A percentile compares a stretch with the other conserved stretches of the same genome.
Evolutionary conservation across 2,329 filamentous ascomycete species (phyloP).

Genomic region (Stromatinia cepivora): DNA sequence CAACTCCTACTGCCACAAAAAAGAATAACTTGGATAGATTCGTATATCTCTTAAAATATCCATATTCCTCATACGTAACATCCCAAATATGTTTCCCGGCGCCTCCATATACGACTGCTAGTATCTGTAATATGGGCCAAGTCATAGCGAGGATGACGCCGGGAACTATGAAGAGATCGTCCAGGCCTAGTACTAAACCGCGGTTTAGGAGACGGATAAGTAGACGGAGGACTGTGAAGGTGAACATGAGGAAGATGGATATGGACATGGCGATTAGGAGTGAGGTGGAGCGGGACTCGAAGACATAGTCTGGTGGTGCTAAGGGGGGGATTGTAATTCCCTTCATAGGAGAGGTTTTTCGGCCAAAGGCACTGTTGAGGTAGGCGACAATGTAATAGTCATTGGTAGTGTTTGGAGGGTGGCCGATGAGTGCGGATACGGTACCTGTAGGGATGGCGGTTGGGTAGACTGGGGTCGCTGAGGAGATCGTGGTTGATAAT

Average conservation of each 20-base stretch:
- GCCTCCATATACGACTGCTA: conserved; percentile 35
- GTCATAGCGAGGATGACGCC: conserved; percentile 38
- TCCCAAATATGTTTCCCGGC: conserved; percentile 40
- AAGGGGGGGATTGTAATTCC: conserved; percentile 13
- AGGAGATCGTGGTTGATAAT: background rate
- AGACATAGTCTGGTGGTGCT: conserved; percentile 29
- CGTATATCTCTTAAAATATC: conserved; percentile 68
- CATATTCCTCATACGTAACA: conserved; percentile 41
- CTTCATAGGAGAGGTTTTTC: conserved; percentile 30
- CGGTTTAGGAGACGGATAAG: conserved; percentile 35
- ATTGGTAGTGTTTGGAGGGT: conserved; percentile 35
- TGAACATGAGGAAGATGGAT: conserved; percentile 37
- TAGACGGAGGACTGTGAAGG: conserved; percentile 39
- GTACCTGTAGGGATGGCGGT: conserved; percentile 27
- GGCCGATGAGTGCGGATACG: conserved; percentile 35
- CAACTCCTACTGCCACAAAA: conserved; percentile 70
- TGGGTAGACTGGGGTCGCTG: conserved; percentile 17
- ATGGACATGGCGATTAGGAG: conserved; percentile 40
- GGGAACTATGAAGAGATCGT: conserved; percentile 42
- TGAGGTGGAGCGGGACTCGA: conserved; percentile 34
- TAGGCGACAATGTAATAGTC: conserved; percentile 40
- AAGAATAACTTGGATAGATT: conserved; percentile 95
- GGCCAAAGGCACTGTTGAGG: conserved; percentile 32
- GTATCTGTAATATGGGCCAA: conserved; percentile 38
- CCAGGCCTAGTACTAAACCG: conserved; percentile 40